A percentile compares a stretch with the other conserved stretches of the same genome.
phyloP scores from a whole-genome alignment of 257 asterid genomes.

The Solanum pimpinellifolium region DNA sequence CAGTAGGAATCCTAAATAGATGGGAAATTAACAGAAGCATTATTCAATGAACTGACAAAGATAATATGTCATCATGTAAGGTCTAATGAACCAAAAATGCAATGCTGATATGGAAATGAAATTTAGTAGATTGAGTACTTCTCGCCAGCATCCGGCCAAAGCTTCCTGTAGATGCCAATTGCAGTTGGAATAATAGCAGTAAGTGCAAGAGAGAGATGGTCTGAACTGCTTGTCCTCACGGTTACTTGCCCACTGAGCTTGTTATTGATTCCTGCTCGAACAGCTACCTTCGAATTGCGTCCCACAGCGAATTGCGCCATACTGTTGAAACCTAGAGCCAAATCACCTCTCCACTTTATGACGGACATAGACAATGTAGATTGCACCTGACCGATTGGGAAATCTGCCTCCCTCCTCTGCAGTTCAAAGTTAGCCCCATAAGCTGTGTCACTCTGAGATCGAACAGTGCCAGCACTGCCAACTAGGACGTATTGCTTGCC shows the following conservation, averaged over 20 bases:
- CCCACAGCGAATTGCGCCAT: slow-evolving; percentile 64
- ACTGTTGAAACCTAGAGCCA: slow-evolving; percentile 70
- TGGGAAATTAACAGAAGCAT: slow-evolving; percentile 3
- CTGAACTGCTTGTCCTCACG: slow-evolving; percentile 91
- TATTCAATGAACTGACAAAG: slow-evolving; percentile 18
- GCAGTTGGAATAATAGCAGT: slow-evolving; percentile 63
- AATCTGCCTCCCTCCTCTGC: slow-evolving; percentile 69
- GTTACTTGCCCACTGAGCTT: slow-evolving; percentile 90
- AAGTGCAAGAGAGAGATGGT: slow-evolving; percentile 81
- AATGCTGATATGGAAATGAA: slow-evolving; percentile 7
- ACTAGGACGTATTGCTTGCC: slow-evolving; percentile 62
- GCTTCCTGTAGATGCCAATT: slow-evolving; percentile 61
- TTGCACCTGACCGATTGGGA: slow-evolving; percentile 85
- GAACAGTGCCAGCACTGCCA: slow-evolving; percentile 81
- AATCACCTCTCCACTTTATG: slow-evolving; percentile 89
- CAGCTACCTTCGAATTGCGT: slow-evolving; percentile 71
- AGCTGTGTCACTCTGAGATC: slow-evolving; percentile 68
- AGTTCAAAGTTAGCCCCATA: slow-evolving; percentile 85
- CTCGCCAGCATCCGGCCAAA: slow-evolving; percentile 47
- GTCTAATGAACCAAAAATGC: slow-evolving; percentile 5
- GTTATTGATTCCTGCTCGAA: slow-evolving; percentile 89
- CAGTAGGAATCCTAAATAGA: neutral
- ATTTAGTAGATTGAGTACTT: slow-evolving; percentile 57
- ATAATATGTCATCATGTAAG: neutral
- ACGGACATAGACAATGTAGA: slow-evolving; percentile 66